Conservation (phyloP, 2,329 filamentous ascomycete species). For the Fusarium sp. region DNA sequence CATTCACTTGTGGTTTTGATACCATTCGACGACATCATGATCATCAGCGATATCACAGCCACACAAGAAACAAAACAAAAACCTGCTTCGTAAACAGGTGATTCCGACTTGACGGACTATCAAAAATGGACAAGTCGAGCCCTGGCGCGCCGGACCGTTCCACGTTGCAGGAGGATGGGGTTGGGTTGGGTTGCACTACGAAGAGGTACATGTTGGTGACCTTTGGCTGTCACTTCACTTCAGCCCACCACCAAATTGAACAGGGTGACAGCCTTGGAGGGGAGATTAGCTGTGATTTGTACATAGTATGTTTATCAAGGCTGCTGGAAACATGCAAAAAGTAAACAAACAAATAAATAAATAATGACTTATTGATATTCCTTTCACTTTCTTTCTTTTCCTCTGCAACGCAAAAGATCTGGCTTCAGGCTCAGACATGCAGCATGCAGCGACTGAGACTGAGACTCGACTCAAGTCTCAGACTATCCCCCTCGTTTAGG, state of each 20-base stretch:
- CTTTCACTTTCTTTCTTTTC: background rate
- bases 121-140: slow-evolving; percentile 22
- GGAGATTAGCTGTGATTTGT: background rate
- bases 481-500: slow-evolving; percentile 1
- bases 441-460: slow-evolving; percentile 1
- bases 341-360: background rate
- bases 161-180: slow-evolving; percentile 37
- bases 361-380: background rate
- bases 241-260: slow-evolving; percentile 10
- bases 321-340: background rate
- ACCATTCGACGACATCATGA: slow-evolving; percentile 2
- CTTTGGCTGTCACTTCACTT: slow-evolving; percentile 21
- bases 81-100: slow-evolving; percentile 4
- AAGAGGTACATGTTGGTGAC: slow-evolving; percentile 22
- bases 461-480: background rate
- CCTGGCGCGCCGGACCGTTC: slow-evolving; percentile 36
- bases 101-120: slow-evolving; percentile 4
- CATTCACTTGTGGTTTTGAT: background rate
- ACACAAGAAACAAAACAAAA: background rate
- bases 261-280: slow-evolving; percentile 7
- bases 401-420: slow-evolving; percentile 7
- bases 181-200: slow-evolving; percentile 26
- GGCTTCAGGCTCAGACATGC: slow-evolving; percentile 27
- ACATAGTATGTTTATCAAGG: background rate
- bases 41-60: background rate